phyloP scores from a whole-genome alignment of 768 basidiomycete genomes.

The Mycena belliarum region DNA sequence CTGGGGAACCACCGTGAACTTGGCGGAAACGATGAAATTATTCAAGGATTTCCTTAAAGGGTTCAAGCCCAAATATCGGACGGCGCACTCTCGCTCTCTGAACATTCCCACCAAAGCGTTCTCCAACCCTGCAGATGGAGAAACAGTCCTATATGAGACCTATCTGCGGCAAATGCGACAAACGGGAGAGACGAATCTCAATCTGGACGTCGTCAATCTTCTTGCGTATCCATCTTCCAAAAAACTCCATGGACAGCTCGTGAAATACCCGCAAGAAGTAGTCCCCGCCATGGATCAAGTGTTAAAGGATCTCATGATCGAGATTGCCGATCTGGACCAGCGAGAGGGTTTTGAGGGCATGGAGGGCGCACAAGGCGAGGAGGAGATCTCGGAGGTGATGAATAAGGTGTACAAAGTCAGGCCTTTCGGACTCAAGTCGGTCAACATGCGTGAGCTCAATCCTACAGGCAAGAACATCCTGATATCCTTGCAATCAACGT shows the following conservation, averaged over 20 bases:
- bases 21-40: constrained; percentile 86
- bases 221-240: constrained; percentile 81
- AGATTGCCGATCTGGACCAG: constrained; percentile 81
- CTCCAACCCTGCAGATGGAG: constrained; percentile 64
- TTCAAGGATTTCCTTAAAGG: constrained; percentile 89
- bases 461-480: constrained; percentile 68
- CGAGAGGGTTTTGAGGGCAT: constrained; percentile 71
- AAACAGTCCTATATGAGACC: constrained; percentile 71
- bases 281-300: constrained; percentile 97
- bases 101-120: constrained; percentile 53
- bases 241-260: constrained; percentile 81
- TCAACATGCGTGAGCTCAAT: constrained; percentile 96
- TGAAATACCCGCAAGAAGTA: constrained; percentile 96
- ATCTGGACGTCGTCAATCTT: constrained; percentile 86
- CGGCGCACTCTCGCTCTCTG: constrained; percentile 65
- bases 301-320: constrained; percentile 90
- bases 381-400: constrained; percentile 88
- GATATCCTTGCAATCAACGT: not conserved
- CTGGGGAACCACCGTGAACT: constrained; percentile 96
- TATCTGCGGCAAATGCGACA: constrained; percentile 86
- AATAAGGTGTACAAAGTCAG: constrained; percentile 88
- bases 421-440: constrained; percentile 79
- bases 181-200: constrained; percentile 91
- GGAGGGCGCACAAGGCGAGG: constrained; percentile 73
- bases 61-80: constrained; percentile 91